Conservation (phyloP, 371 early-diverging fungal genomes). For the Apophysomyces ossiformis region DNA sequence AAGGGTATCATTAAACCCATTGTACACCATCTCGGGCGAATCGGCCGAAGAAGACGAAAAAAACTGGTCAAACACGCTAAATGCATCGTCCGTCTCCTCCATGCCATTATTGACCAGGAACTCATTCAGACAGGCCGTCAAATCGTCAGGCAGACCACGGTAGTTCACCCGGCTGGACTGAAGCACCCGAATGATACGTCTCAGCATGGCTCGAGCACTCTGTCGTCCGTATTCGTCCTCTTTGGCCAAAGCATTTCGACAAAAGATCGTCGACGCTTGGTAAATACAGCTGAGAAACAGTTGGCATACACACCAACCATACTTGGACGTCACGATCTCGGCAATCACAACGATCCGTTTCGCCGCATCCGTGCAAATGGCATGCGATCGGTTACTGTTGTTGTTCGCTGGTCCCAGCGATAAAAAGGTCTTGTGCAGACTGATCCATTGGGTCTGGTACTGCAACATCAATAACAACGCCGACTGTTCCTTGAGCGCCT, state of each 20-base stretch:
- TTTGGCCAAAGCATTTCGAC: constrained; percentile 27
- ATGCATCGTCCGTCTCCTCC: constrained; percentile 16
- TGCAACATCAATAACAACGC: constrained; percentile 31
- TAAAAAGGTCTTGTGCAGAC: constrained; percentile 35
- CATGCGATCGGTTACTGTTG: constrained; percentile 17
- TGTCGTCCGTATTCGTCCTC: constrained; percentile 14
- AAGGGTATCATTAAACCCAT: constrained; percentile 11
- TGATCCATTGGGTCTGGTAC: constrained; percentile 38
- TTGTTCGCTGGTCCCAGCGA: constrained; percentile 12
- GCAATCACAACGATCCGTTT: constrained; percentile 26
- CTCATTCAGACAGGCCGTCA: constrained; percentile 33
- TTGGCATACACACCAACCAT: constrained; percentile 47
- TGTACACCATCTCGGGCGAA: background rate
- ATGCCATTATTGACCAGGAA: constrained; percentile 29
- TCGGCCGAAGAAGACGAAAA: constrained; percentile 15
- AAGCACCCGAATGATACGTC: constrained; percentile 30
- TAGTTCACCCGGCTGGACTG: constrained; percentile 23
- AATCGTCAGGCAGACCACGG: constrained; percentile 40
- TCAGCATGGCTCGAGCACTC: constrained; percentile 28
- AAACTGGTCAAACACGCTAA: constrained; percentile 21
- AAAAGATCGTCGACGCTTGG: constrained; percentile 43
- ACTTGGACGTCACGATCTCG: constrained; percentile 28
- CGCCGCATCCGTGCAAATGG: constrained; percentile 31
- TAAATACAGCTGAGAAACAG: constrained; percentile 33
- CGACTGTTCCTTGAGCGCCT: constrained; percentile 26